Evolutionary conservation across 2,329 filamentous ascomycete species (phyloP).

Genomic region (Fusarium nanum): DNA sequence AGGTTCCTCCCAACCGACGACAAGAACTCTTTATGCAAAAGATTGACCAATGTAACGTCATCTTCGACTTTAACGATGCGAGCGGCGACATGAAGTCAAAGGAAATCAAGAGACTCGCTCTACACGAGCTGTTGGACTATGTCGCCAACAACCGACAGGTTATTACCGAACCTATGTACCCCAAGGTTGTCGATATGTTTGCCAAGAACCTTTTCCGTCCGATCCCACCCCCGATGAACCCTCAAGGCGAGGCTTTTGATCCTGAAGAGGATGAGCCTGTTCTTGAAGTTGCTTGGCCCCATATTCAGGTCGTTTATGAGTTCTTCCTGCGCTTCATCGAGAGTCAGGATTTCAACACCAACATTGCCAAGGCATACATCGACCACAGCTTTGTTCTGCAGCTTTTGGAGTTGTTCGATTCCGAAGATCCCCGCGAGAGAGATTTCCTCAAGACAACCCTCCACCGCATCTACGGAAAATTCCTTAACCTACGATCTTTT

Average conservation of each 20-base stretch:
- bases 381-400: conserved; percentile 98
- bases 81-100: conserved; percentile 99
- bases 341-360: conserved; percentile 99
- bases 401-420: conserved; percentile 97
- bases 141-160: conserved; percentile 98
- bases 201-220: conserved; percentile 98
- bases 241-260: conserved; percentile 97
- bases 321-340: conserved; percentile 99
- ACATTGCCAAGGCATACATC: conserved; percentile 98
- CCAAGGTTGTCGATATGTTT: conserved; percentile 98
- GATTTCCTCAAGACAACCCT: conserved; percentile 98
- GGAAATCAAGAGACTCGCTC: conserved; percentile 95
- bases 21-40: conserved; percentile 99
- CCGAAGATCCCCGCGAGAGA: conserved; percentile 93
- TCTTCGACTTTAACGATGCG: conserved; percentile 99
- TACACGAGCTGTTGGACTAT: conserved; percentile 97
- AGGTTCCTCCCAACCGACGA: conserved; percentile 92
- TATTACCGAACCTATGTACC: conserved; percentile 99
- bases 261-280: conserved; percentile 99
- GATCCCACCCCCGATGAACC: conserved; percentile 96
- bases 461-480: conserved; percentile 98
- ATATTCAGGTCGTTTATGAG: conserved; percentile 99
- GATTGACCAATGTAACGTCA: conserved; percentile 99
- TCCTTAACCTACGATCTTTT: conserved; percentile 95
- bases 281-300: conserved; percentile 97